Conservation (phyloP, 768 basidiomycete species). For the Lentinus brumalis region DNA sequence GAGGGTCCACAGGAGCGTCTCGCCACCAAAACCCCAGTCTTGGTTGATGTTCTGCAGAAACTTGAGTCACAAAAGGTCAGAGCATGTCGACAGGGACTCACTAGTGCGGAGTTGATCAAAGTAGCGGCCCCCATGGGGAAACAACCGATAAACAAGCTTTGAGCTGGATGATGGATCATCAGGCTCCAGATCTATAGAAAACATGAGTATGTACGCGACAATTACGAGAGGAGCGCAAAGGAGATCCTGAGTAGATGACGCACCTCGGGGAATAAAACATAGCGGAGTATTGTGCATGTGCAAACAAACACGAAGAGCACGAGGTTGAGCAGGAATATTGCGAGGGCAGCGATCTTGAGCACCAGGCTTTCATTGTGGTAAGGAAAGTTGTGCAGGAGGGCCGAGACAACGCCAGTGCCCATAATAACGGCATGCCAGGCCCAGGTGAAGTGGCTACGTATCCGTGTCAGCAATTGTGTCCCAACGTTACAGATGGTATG, state of each 20-base stretch:
- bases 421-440: constrained; percentile 51
- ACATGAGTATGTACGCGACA: neutral
- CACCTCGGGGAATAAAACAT: constrained; percentile 36
- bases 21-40: constrained; percentile 39
- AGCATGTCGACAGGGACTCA: constrained; percentile 24
- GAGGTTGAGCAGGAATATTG: constrained; percentile 44
- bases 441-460: constrained; percentile 45
- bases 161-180: constrained; percentile 42
- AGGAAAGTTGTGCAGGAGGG: constrained; percentile 45
- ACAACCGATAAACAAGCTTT: constrained; percentile 47
- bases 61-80: neutral
- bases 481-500: too few species aligned
- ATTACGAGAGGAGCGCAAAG: too few species aligned
- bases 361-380: constrained; percentile 39
- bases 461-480: neutral
- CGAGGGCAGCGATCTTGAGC: constrained; percentile 38
- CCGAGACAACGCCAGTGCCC: constrained; percentile 46
- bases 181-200: constrained; percentile 25
- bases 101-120: constrained; percentile 42
- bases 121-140: constrained; percentile 49
- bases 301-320: constrained; percentile 38
- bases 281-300: constrained; percentile 34
- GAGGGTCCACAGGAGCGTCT: constrained; percentile 40
- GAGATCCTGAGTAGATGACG: neutral
- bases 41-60: constrained; percentile 34